These are phyloP conservation scores for Nicotiana rustica DNA, from an alignment of 305 asterid species.

Conservation along the genomic window DNA sequence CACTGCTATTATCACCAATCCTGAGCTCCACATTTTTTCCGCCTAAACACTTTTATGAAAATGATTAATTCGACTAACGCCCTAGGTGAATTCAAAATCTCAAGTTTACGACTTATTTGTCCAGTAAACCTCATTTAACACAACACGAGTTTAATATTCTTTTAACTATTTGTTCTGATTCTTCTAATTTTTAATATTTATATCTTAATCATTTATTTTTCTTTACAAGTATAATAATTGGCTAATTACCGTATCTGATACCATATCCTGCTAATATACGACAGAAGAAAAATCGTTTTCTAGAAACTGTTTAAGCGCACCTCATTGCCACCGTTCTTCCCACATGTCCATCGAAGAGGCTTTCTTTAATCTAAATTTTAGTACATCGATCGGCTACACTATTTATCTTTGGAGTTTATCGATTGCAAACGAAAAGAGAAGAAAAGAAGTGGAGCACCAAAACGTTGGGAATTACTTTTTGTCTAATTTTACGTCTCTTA, in stretches of 20 bases:
- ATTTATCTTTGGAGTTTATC: too few relatives aligned
- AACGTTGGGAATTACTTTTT: too few relatives aligned
- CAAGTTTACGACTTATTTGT: too few relatives aligned
- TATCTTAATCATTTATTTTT: too few relatives aligned
- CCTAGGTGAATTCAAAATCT: not conserved
- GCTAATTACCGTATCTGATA: not conserved
- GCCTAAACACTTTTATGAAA: not conserved
- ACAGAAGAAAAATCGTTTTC: not conserved
- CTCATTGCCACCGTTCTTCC: not conserved
- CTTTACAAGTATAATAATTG: not conserved
- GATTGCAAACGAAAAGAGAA: too few relatives aligned
- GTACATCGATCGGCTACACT: too few relatives aligned
- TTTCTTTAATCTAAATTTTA: too few relatives aligned
- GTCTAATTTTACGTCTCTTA: too few relatives aligned
- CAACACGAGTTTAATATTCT: too few relatives aligned
- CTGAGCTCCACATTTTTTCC: slow-evolving; percentile 2
- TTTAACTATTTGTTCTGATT: not conserved
- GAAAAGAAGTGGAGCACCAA: too few relatives aligned
- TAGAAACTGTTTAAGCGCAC: not conserved
- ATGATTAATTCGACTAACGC: not conserved
- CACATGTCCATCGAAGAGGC: not conserved
- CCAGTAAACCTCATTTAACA: too few relatives aligned
- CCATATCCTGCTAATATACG: not conserved
- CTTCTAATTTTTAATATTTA: too few relatives aligned
- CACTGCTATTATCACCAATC: not conserved